These are phyloP conservation scores for Neofusicoccum sp. DNA, from an alignment of 2,329 filamentous ascomycete species.

Conservation along the genomic window DNA sequence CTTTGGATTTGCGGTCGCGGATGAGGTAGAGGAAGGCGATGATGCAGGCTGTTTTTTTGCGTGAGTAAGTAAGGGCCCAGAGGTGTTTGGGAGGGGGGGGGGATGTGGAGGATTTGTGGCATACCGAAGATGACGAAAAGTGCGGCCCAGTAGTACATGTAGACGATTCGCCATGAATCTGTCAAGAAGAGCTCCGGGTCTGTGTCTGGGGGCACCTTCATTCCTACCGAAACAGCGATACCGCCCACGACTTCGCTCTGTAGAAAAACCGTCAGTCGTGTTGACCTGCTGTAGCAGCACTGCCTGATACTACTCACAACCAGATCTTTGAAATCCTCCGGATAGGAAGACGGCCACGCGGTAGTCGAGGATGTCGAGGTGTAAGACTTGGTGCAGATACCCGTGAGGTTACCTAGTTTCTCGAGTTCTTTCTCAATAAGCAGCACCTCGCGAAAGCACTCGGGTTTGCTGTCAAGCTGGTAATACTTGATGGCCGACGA, in stretches of 20 bases:
- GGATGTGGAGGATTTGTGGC: neutral
- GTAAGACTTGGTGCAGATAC: slow-evolving; percentile 31
- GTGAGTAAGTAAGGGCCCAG: neutral
- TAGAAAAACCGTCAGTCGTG: no score
- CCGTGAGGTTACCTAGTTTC: slow-evolving; percentile 31
- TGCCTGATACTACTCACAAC: no score
- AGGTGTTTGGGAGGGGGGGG: neutral
- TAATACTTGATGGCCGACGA: slow-evolving; percentile 27
- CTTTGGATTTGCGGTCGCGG: slow-evolving; percentile 32
- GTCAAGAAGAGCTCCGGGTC: slow-evolving; percentile 29
- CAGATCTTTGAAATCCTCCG: slow-evolving; percentile 24
- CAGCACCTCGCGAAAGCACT: slow-evolving; percentile 25
- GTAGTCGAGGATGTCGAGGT: slow-evolving; percentile 19
- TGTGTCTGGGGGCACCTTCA: slow-evolving; percentile 33
- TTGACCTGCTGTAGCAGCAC: no score
- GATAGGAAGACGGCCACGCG: slow-evolving; percentile 21
- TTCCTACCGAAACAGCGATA: slow-evolving; percentile 33
- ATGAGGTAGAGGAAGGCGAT: slow-evolving; percentile 42
- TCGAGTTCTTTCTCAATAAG: slow-evolving; percentile 22
- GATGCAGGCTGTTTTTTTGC: slow-evolving; percentile 30
- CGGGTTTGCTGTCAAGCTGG: slow-evolving; percentile 32
- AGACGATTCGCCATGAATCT: slow-evolving; percentile 32
- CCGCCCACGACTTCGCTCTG: slow-evolving; percentile 29
- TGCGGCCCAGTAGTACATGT: slow-evolving; percentile 39
- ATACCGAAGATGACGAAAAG: slow-evolving; percentile 34